A percentile compares a stretch with the other conserved stretches of the same genome.
Evolutionary conservation across 371 early-diverging fungal genomes (phyloP).

Genomic region (Batrachochytrium dendrobatidis): DNA sequence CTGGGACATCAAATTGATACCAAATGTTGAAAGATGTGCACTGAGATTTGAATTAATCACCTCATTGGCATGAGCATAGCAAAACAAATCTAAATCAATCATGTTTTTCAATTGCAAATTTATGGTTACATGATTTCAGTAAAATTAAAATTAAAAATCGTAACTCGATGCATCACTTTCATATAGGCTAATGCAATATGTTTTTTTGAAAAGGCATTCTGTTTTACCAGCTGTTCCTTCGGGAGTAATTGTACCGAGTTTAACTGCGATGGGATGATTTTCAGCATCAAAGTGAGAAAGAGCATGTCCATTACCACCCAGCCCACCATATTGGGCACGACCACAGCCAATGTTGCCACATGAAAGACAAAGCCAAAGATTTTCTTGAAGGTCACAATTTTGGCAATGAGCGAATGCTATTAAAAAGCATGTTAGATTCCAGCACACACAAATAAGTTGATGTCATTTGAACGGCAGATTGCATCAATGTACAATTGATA

Average conservation of each 20-base stretch:
- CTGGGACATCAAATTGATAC: conserved; percentile 74
- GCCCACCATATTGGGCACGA: conserved; percentile 86
- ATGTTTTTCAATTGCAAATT: not conserved
- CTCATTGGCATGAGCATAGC: conserved; percentile 86
- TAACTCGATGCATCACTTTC: not conserved
- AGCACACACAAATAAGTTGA: too few relatives aligned
- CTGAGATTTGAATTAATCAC: conserved; percentile 70
- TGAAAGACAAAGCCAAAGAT: conserved; percentile 58
- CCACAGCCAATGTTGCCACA: conserved; percentile 65
- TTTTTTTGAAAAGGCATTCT: not conserved
- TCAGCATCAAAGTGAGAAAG: conserved; percentile 78
- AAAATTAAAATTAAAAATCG: not conserved
- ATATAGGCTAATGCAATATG: not conserved
- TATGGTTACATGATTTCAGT: not conserved
- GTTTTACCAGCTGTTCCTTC: conserved; percentile 82
- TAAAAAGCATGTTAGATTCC: too few relatives aligned
- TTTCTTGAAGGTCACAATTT: conserved; percentile 78
- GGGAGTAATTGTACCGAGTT: conserved; percentile 95
- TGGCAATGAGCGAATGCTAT: conserved; percentile 70
- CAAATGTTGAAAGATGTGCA: conserved; percentile 73
- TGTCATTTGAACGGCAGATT: too few relatives aligned
- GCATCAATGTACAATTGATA: too few relatives aligned
- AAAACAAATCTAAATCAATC: conserved; percentile 68
- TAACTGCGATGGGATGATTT: conserved; percentile 78
- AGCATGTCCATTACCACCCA: conserved; percentile 99